Evolutionary conservation across 352 stramenopile species (phyloP), one percentile per base, ranked within the genome.

Genomic region (Globisporangium heterothallicum): DNA sequence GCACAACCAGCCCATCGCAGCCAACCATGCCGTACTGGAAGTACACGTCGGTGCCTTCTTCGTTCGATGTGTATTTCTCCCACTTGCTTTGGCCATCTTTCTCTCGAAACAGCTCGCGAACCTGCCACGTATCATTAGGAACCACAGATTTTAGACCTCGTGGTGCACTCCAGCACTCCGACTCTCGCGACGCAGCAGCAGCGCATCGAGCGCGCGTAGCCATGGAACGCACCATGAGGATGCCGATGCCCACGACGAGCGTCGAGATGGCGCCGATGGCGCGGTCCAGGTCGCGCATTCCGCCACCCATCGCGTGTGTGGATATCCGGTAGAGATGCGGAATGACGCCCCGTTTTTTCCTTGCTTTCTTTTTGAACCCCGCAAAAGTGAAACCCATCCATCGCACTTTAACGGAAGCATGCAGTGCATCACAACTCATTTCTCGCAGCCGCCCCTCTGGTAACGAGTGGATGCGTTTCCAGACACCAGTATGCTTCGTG

Each of bases 221-320:
- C 32, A 18, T 38, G n/a, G 8, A 25, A 47, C 75, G 48, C 59
- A 92, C 81, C 70, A 87, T 44, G 6, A 88, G 64, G 35, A 92
- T 66, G 40, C 76, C 74, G 41, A 92, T 63, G 40, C 81, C 78
- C n/a, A 92, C 49, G 29, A 78, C 67, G n/a, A 92, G 65, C 38
- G 81, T 90, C 4, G 78, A 87, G 29, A 90, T 56, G 9, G 78
- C 79, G 36, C 81, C 81, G 48, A 92, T 88, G 41, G 78, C 77
- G 41, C 78, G 76, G 57, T 92, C 81, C 42, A 92, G 72, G 55
- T 88, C 81, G 55, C 78, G 78, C 60, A 87, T 78, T 58, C 84
- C 78, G 30, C 69, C 64, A 54, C 50, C 61, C 70, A 83, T 86
- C 25, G 22, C 10, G 6, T n/a, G 18, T 38, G 13, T 34, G 9